These are phyloP conservation scores for Dichomitus squalens DNA, from an alignment of 1,284 basidiomycete species.

Conservation along the genomic window DNA sequence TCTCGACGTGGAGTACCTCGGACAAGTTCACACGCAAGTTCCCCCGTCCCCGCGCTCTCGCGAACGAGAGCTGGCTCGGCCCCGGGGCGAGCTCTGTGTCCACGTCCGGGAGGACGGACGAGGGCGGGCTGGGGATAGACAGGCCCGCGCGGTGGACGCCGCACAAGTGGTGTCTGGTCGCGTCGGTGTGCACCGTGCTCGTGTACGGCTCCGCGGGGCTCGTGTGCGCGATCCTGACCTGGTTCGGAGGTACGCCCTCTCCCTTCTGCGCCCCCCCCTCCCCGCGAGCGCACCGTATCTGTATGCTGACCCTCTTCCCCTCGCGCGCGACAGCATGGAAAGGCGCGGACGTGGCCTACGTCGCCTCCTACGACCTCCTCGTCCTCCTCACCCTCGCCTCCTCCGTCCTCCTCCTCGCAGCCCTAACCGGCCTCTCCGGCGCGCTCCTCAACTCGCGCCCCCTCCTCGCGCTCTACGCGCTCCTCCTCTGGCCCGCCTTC, in stretches of 20 bases:
- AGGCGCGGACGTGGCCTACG: conserved; percentile 53
- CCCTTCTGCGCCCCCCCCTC: not conserved
- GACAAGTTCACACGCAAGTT: conserved; percentile 57
- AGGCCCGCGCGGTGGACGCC: conserved; percentile 48
- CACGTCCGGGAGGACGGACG: conserved; percentile 40
- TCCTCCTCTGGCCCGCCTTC: conserved; percentile 73
- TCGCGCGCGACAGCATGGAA: conserved; percentile 44
- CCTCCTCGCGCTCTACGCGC: conserved; percentile 69
- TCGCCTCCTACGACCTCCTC: conserved; percentile 59
- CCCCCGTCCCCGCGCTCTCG: conserved; percentile 46
- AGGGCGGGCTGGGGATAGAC: conserved; percentile 42
- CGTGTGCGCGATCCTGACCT: conserved; percentile 51
- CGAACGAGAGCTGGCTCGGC: conserved; percentile 22
- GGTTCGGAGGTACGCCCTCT: conserved; percentile 54
- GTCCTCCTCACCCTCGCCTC: conserved; percentile 64
- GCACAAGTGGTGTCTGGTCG: conserved; percentile 58
- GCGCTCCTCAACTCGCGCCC: conserved; percentile 75
- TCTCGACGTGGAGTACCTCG: conserved; percentile 35
- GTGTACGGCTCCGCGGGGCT: conserved; percentile 50
- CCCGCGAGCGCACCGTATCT: not conserved
- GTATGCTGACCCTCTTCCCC: not conserved
- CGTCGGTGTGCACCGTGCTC: conserved; percentile 54
- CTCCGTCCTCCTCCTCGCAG: conserved; percentile 60
- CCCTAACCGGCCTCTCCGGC: conserved; percentile 68
- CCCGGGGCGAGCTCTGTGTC: not conserved